Evolutionary conservation across 2,329 filamentous ascomycete species (phyloP).

Genomic region (Pleomassaria siparia): DNA sequence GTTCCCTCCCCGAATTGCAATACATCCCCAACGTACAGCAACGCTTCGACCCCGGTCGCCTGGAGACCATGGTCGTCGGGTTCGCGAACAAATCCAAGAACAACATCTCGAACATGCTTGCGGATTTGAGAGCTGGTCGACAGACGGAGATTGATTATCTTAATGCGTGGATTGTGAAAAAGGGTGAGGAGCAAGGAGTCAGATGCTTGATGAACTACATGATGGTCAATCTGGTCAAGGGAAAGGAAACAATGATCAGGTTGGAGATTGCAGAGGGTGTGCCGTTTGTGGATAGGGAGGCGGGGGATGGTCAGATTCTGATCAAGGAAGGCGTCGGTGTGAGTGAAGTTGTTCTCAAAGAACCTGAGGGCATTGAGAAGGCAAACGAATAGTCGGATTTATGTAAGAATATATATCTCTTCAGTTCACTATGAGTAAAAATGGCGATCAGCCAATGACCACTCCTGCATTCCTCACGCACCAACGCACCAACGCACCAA

Average conservation of each 20-base stretch:
- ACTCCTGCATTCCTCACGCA: neutral
- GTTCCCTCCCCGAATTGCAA: constrained; percentile 71
- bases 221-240: constrained; percentile 72
- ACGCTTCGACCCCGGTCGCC: constrained; percentile 62
- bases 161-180: constrained; percentile 82
- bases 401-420: neutral
- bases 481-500: no score
- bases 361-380: no score
- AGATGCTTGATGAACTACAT: constrained; percentile 71
- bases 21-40: constrained; percentile 60
- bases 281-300: constrained; percentile 30
- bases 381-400: neutral
- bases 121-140: constrained; percentile 61
- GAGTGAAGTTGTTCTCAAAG: neutral
- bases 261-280: constrained; percentile 45
- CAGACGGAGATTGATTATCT: constrained; percentile 79
- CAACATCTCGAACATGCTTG: constrained; percentile 68
- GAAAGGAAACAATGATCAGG: constrained; percentile 58
- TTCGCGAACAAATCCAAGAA: constrained; percentile 57
- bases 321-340: neutral
- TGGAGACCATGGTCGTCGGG: constrained; percentile 61
- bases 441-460: neutral
- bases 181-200: constrained; percentile 73
- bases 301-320: constrained; percentile 3
- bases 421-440: neutral